Evolutionary conservation across 257 asterid species (phyloP).

Genomic region (Apocynum venetum): DNA sequence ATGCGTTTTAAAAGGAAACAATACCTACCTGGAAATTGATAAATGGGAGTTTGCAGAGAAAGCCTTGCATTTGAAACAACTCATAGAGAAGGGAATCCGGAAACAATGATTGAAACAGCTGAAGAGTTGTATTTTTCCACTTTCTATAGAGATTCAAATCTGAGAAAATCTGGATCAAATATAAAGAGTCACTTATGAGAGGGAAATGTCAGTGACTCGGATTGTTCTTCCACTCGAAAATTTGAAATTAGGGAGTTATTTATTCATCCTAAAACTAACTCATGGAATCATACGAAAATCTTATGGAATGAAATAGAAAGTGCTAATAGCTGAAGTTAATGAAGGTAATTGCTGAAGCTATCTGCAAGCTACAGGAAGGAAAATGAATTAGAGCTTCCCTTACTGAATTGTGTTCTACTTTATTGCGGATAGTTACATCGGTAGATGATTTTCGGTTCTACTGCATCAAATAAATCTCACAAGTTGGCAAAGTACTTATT

Average conservation of each 20-base stretch:
- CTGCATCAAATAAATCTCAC: too few species aligned
- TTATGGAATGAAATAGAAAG: slow-evolving; percentile 49
- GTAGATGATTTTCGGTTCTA: too few species aligned
- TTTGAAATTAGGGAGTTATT: slow-evolving; percentile 18
- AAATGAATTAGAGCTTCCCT: slow-evolving; percentile 24
- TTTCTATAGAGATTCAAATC: slow-evolving; percentile 31
- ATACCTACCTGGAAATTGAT: slow-evolving; percentile 82
- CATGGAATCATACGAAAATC: slow-evolving; percentile 24
- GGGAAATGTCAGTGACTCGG: slow-evolving; percentile 13
- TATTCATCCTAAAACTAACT: slow-evolving; percentile 21
- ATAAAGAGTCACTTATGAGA: slow-evolving; percentile 17
- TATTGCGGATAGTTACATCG: too few species aligned
- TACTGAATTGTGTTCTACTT: slow-evolving; percentile 39
- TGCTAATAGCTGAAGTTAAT: slow-evolving; percentile 6
- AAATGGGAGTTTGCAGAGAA: slow-evolving; percentile 84
- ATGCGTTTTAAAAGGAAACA: slow-evolving; percentile 42
- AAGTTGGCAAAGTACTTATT: too few species aligned
- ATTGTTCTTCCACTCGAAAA: slow-evolving; percentile 16
- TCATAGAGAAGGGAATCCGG: slow-evolving; percentile 80
- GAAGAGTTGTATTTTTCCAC: slow-evolving; percentile 60
- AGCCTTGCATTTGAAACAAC: slow-evolving; percentile 99
- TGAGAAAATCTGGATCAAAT: slow-evolving; percentile 12
- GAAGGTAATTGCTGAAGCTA: slow-evolving; percentile 3
- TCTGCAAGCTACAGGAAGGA: slow-evolving; percentile 43
- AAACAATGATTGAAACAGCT: slow-evolving; percentile 60